A percentile compares a stretch with the other conserved stretches of the same genome.
Conservation (phyloP, 139 green algal genomes). For the Chlorella sp. region DNA sequence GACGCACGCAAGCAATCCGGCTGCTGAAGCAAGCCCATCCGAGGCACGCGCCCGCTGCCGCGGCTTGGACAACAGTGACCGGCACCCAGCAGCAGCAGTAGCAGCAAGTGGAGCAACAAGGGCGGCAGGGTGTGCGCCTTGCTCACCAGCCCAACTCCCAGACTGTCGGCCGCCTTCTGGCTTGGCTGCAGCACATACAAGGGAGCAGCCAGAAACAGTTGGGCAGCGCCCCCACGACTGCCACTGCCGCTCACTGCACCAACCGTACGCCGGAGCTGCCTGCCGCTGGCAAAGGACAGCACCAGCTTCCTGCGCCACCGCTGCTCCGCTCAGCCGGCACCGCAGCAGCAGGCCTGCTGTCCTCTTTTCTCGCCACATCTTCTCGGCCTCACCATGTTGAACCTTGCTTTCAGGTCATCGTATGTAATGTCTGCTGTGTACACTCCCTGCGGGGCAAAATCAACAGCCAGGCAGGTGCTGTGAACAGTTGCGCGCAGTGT, state of each 20-base stretch:
- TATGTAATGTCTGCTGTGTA: conserved; percentile 30
- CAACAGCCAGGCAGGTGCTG: no score
- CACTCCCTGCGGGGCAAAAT: neutral
- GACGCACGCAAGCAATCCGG: no score
- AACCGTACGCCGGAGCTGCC: neutral
- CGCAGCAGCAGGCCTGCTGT: neutral
- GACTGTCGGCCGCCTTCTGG: conserved; percentile 21
- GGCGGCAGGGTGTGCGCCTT: no score
- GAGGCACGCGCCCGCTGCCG: no score
- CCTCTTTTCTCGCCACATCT: no score
- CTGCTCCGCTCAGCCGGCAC: neutral
- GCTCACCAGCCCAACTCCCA: conserved; percentile 25
- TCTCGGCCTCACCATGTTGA: conserved; percentile 19
- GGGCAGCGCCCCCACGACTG: neutral
- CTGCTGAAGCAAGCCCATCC: no score
- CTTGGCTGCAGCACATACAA: conserved; percentile 8
- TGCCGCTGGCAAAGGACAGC: neutral
- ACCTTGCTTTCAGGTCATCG: conserved; percentile 5
- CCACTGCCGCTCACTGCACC: neutral
- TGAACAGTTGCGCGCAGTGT: no score
- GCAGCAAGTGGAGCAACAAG: neutral
- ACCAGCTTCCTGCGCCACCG: no score
- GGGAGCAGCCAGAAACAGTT: neutral
- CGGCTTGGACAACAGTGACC: no score
- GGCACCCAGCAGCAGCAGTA: neutral